These are phyloP conservation scores for Zarea fungicola DNA, from an alignment of 2,329 filamentous ascomycete species.

Conservation along the genomic window DNA sequence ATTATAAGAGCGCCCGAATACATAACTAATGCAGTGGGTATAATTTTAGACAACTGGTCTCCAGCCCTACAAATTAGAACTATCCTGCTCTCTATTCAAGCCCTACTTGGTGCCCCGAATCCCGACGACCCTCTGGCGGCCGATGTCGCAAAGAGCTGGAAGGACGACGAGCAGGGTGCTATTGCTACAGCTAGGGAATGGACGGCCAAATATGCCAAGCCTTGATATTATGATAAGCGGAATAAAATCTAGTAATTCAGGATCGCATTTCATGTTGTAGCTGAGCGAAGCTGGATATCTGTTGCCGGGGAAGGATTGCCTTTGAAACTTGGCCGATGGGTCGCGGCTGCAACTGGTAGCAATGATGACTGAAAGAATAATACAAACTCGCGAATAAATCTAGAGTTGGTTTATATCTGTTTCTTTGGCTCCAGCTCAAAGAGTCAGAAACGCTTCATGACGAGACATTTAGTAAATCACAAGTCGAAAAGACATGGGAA, in stretches of 20 bases:
- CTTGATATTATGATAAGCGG: too few relatives aligned
- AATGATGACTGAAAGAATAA: neutral
- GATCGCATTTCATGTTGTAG: neutral
- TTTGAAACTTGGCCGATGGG: constrained; percentile 4
- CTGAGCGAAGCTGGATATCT: neutral
- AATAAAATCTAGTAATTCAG: too few relatives aligned
- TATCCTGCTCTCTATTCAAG: constrained; percentile 97
- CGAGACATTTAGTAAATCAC: neutral
- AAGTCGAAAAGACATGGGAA: neutral
- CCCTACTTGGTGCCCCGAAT: constrained; percentile 90
- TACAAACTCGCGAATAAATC: too few relatives aligned
- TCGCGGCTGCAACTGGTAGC: neutral
- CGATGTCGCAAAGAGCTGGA: constrained; percentile 96
- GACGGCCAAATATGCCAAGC: constrained; percentile 76
- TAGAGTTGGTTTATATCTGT: neutral
- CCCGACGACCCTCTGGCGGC: constrained; percentile 97
- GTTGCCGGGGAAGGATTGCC: constrained; percentile 1
- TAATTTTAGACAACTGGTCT: constrained; percentile 83
- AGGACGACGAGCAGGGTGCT: constrained; percentile 87
- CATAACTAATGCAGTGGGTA: neutral
- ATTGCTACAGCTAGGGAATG: constrained; percentile 90
- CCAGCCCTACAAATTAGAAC: constrained; percentile 96
- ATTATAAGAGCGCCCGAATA: neutral
- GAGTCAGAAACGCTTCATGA: too few relatives aligned
- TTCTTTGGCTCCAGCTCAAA: neutral